A percentile compares a stretch with the other conserved stretches of the same genome.
Evolutionary conservation across 371 early-diverging fungal genomes (phyloP).

Genomic region (Zancudomyces culisetae): DNA sequence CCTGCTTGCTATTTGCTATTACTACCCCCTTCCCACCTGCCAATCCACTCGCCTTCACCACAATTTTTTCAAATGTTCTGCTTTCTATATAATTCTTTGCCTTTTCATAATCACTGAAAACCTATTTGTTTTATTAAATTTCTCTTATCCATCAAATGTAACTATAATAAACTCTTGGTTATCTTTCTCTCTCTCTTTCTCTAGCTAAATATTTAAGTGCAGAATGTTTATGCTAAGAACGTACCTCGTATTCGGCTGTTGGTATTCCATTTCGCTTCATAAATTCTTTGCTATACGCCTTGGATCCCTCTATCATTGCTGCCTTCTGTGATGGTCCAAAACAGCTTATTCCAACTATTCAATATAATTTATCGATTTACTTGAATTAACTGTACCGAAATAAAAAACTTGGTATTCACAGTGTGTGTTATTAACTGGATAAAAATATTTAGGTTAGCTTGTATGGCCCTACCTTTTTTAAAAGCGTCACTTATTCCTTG

Average conservation of each 20-base stretch:
- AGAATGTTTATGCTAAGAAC: no score
- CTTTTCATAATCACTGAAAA: slow-evolving; percentile 66
- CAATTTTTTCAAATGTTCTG: slow-evolving; percentile 36
- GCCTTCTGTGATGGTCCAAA: slow-evolving; percentile 87
- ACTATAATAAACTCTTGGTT: no score
- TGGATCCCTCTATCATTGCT: slow-evolving; percentile 88
- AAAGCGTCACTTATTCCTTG: slow-evolving; percentile 72
- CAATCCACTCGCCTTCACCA: slow-evolving; percentile 80
- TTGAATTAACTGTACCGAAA: not conserved
- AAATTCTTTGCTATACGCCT: slow-evolving; percentile 93
- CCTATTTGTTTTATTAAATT: no score
- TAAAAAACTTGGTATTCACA: not conserved
- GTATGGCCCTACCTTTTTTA: slow-evolving; percentile 34
- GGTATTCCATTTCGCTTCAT: slow-evolving; percentile 91
- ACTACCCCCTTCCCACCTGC: slow-evolving; percentile 96
- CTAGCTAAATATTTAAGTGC: no score
- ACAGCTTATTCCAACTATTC: slow-evolving; percentile 72
- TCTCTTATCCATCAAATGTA: no score
- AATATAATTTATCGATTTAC: not conserved
- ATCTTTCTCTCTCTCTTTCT: no score
- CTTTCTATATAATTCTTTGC: slow-evolving; percentile 53
- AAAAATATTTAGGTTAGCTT: no score
- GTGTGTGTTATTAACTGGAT: not conserved
- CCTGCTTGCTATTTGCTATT: slow-evolving; percentile 66
- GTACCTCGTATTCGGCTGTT: slow-evolving; percentile 72